phyloP scores from a whole-genome alignment of 2,329 filamentous ascomycete species.

The Zasmidium citrigriseum region DNA sequence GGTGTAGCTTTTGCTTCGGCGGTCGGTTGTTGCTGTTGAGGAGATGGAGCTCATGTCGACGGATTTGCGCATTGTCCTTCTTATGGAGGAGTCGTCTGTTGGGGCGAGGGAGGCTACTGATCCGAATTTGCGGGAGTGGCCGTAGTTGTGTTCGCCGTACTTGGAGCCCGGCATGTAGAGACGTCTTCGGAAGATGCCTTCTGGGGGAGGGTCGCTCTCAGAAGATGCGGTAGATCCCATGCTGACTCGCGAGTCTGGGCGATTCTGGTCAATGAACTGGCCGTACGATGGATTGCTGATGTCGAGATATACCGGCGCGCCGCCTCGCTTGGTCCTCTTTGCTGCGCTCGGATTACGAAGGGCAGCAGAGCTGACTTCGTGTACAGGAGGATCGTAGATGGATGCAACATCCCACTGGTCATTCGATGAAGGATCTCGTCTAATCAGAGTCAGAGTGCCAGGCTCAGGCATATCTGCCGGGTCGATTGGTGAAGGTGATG shows the following conservation, averaged over 20 bases:
- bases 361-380: slow-evolving; percentile 47
- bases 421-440: slow-evolving; percentile 50
- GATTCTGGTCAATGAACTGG: slow-evolving; percentile 51
- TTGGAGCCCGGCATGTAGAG: slow-evolving; percentile 51
- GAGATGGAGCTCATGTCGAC: slow-evolving; percentile 13
- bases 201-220: slow-evolving; percentile 27
- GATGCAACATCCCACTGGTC: slow-evolving; percentile 55
- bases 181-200: slow-evolving; percentile 46
- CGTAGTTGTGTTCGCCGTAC: slow-evolving; percentile 40
- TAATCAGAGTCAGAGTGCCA: slow-evolving; percentile 49
- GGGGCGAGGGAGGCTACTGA: slow-evolving; percentile 8
- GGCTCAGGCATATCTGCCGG: slow-evolving; percentile 10
- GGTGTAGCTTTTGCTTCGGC: slow-evolving; percentile 65
- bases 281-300: slow-evolving; percentile 62
- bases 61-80: slow-evolving; percentile 16
- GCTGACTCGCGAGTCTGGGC: slow-evolving; percentile 26
- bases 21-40: slow-evolving; percentile 33
- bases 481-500: slow-evolving; percentile 11
- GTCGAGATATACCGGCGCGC: slow-evolving; percentile 53
- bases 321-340: slow-evolving; percentile 38
- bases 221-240: slow-evolving; percentile 27
- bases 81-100: slow-evolving; percentile 12
- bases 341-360: slow-evolving; percentile 30
- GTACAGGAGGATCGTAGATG: slow-evolving; percentile 47
- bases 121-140: slow-evolving; percentile 32